Evolutionary conservation across 495 filamentous ascomycete genomes (phyloP).

Genomic region (Aspergillus funiculosus): DNA sequence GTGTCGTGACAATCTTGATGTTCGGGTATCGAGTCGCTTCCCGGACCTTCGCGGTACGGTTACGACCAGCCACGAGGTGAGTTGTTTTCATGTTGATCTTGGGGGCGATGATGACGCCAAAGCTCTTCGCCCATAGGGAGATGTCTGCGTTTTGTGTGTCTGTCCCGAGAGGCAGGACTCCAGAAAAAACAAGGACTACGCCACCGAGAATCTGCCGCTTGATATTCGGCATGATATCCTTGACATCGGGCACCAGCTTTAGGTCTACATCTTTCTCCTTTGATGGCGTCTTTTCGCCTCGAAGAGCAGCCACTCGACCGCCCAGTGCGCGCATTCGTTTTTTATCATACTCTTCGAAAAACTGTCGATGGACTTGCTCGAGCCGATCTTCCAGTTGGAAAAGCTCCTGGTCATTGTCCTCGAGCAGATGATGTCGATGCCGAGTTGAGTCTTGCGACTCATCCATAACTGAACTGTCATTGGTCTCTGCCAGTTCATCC

Average conservation of each 20-base stretch:
- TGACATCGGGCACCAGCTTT: slow-evolving; percentile 75
- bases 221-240: slow-evolving; percentile 68
- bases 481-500: slow-evolving; percentile 56
- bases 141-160: slow-evolving; percentile 76
- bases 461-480: slow-evolving; percentile 35
- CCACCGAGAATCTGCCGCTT: slow-evolving; percentile 66
- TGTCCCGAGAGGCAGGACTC: slow-evolving; percentile 75
- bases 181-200: slow-evolving; percentile 75
- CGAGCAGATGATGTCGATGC: slow-evolving; percentile 70
- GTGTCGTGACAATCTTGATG: slow-evolving; percentile 83
- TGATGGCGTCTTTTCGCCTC: slow-evolving; percentile 45
- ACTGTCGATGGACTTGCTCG: slow-evolving; percentile 64
- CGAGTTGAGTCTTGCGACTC: slow-evolving; percentile 40
- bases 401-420: slow-evolving; percentile 80
- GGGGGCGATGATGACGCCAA: slow-evolving; percentile 68
- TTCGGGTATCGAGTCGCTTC: slow-evolving; percentile 65
- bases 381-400: slow-evolving; percentile 66
- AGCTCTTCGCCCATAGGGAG: slow-evolving; percentile 73
- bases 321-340: slow-evolving; percentile 45
- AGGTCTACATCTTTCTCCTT: slow-evolving; percentile 55
- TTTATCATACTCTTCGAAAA: slow-evolving; percentile 75
- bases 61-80: slow-evolving; percentile 65
- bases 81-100: slow-evolving; percentile 55
- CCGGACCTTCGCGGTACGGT: slow-evolving; percentile 83
- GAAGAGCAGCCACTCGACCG: slow-evolving; percentile 54